A percentile compares a stretch with the other conserved stretches of the same genome.
phyloP scores from a whole-genome alignment of 164 flowering plant genomes.

The Cinnamomum chago region DNA sequence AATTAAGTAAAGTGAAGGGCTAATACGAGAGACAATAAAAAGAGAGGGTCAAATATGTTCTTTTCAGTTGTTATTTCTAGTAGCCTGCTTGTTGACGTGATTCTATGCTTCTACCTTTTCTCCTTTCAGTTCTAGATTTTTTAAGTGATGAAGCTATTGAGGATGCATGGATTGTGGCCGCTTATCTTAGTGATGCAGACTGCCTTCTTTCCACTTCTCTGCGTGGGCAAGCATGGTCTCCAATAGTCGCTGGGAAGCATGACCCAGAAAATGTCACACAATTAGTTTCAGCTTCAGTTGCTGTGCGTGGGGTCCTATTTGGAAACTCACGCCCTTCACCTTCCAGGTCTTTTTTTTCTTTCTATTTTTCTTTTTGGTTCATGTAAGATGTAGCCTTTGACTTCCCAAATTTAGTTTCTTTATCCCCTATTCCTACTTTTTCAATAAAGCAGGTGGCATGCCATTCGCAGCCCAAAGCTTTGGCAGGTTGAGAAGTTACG shows the following conservation, averaged over 20 bases:
- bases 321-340: slow-evolving; percentile 71
- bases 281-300: slow-evolving; percentile 85
- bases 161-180: slow-evolving; percentile 65
- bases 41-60: too few relatives aligned
- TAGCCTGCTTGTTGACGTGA: not conserved
- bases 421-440: slow-evolving; percentile 1
- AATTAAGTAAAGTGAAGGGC: too few relatives aligned
- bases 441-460: slow-evolving; percentile 71
- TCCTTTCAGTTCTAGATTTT: slow-evolving; percentile 76
- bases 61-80: not conserved
- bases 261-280: slow-evolving; percentile 60
- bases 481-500: slow-evolving; percentile 78
- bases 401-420: slow-evolving; percentile 1
- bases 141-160: slow-evolving; percentile 73
- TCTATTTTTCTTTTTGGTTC: not conserved
- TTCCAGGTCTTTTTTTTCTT: slow-evolving; percentile 46
- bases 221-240: slow-evolving; percentile 19
- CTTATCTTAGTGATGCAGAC: slow-evolving; percentile 88
- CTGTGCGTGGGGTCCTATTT: slow-evolving; percentile 84
- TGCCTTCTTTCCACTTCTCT: slow-evolving; percentile 52
- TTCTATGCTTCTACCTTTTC: slow-evolving; percentile 1
- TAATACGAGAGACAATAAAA: too few relatives aligned
- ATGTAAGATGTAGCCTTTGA: not conserved
- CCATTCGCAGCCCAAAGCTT: slow-evolving; percentile 81
- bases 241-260: slow-evolving; percentile 29